A percentile compares a stretch with the other conserved stretches of the same genome.
phyloP scores from a whole-genome alignment of 2,329 filamentous ascomycete species.

The Ophiostoma tasmaniense region DNA sequence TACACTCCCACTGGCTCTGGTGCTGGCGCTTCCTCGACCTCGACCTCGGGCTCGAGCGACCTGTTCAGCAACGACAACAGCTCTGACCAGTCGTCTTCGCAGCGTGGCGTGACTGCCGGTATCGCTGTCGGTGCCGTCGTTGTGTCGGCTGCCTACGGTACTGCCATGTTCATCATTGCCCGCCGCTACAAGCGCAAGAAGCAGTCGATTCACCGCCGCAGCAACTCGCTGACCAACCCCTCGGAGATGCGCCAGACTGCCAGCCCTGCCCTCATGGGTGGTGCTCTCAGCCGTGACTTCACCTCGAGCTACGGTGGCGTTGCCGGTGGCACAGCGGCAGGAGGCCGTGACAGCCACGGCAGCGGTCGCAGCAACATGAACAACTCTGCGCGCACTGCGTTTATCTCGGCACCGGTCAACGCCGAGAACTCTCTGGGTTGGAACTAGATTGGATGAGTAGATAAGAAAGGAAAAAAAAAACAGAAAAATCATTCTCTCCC shows the following conservation, averaged over 20 bases:
- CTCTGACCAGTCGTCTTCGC: slow-evolving; percentile 45
- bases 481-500: slow-evolving; percentile 1
- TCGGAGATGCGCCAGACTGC: slow-evolving; percentile 50
- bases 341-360: slow-evolving; percentile 51
- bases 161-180: slow-evolving; percentile 88
- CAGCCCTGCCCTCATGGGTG: slow-evolving; percentile 61
- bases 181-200: slow-evolving; percentile 83
- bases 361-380: slow-evolving; percentile 41
- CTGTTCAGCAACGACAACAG: slow-evolving; percentile 29
- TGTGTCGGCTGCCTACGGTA: slow-evolving; percentile 79
- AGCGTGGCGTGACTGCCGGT: slow-evolving; percentile 54
- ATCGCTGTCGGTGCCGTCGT: slow-evolving; percentile 70
- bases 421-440: slow-evolving; percentile 92
- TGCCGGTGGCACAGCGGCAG: slow-evolving; percentile 33
- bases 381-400: slow-evolving; percentile 47
- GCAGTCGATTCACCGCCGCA: slow-evolving; percentile 65
- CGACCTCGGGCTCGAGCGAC: slow-evolving; percentile 26
- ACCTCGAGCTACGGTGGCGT: slow-evolving; percentile 44
- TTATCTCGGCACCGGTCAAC: slow-evolving; percentile 84
- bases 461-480: not conserved
- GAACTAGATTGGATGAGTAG: slow-evolving; percentile 50
- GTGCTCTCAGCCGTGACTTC: slow-evolving; percentile 52
- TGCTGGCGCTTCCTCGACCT: slow-evolving; percentile 29
- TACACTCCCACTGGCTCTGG: slow-evolving; percentile 31
- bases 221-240: slow-evolving; percentile 60